Evolutionary conservation across 176 grass and related monocot species (phyloP).

Genomic region (Guadua angustifolia): DNA sequence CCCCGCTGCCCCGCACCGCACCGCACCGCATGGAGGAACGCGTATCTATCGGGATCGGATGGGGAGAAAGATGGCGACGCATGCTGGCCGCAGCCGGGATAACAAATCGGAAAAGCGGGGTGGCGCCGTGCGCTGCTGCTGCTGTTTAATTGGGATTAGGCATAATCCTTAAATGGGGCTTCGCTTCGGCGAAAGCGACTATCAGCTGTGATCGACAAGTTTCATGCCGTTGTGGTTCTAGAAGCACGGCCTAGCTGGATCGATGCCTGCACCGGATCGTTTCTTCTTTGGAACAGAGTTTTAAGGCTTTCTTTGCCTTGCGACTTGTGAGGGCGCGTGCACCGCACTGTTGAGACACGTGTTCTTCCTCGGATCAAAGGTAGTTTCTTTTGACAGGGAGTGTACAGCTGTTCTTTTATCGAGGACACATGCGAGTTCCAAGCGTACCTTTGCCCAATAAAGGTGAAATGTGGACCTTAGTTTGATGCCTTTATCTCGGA

Average conservation of each 20-base stretch:
- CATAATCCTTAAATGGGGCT: not conserved
- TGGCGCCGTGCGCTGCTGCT: not conserved
- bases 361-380: not conserved
- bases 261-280: too few relatives aligned
- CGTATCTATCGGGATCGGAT: constrained; percentile 40
- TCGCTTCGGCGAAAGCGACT: not conserved
- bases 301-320: not conserved
- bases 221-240: not conserved
- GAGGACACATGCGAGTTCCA: not conserved
- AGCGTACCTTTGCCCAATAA: not conserved
- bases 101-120: not conserved
- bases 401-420: not conserved
- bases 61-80: constrained; percentile 39
- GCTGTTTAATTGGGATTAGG: not conserved
- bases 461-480: too few relatives aligned
- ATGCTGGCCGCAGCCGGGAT: not conserved
- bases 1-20: too few relatives aligned
- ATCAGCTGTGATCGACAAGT: not conserved
- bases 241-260: not conserved
- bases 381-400: not conserved
- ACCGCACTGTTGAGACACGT: not conserved
- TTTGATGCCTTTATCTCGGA: too few relatives aligned
- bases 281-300: not conserved
- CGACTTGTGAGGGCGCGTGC: not conserved
- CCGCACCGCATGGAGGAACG: not conserved